These are phyloP conservation scores for Syzygium malaccense DNA, from an alignment of 441 rosid genomes.

Conservation along the genomic window DNA sequence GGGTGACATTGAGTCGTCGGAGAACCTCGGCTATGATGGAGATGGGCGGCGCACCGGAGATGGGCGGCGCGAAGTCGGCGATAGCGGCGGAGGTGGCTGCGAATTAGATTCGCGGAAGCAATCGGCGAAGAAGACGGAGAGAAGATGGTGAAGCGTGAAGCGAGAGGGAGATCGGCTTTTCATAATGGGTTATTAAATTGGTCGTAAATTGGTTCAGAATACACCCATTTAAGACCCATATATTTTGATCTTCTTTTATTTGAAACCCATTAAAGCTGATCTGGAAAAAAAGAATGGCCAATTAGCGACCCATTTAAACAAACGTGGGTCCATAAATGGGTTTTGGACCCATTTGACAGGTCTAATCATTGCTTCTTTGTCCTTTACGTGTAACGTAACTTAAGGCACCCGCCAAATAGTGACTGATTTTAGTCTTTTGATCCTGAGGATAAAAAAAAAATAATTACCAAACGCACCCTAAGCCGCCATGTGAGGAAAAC, in stretches of 20 bases:
- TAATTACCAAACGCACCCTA: too few species aligned
- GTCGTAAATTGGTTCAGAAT: accelerated
- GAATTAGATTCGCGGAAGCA: too few species aligned
- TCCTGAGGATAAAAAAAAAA: too few species aligned
- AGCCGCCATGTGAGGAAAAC: too few species aligned
- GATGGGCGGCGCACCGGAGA: neutral
- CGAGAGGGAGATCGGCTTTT: neutral
- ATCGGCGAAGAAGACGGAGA: too few species aligned
- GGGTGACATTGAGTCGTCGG: neutral
- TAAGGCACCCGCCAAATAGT: too few species aligned
- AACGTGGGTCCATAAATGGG: accelerated
- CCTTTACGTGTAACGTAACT: neutral
- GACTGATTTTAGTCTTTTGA: too few species aligned
- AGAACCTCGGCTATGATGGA: neutral
- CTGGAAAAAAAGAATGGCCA: accelerated
- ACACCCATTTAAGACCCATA: accelerated
- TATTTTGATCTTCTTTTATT: accelerated
- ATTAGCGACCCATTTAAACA: accelerated
- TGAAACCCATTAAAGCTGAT: accelerated
- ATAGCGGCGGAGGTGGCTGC: too few species aligned
- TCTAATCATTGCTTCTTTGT: neutral
- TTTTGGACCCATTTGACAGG: accelerated
- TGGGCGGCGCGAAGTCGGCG: neutral
- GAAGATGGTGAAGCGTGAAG: neutral
- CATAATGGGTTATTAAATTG: accelerated